phyloP scores from a whole-genome alignment of 78 protist species.

The Dictyostelium intermedium region DNA sequence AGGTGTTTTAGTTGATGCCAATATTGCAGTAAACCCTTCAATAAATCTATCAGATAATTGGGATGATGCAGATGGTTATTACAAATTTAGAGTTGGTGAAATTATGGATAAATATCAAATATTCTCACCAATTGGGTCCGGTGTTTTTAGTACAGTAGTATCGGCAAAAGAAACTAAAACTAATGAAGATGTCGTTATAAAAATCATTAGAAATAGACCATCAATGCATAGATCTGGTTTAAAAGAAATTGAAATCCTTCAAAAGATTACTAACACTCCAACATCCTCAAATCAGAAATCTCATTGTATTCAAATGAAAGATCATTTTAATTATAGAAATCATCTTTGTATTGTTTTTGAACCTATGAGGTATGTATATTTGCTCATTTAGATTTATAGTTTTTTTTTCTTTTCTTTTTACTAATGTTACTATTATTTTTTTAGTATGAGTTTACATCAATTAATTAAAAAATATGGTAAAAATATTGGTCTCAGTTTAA shows the following conservation, averaged over 20 bases:
- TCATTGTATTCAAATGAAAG: constrained; percentile 85
- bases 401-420: background rate
- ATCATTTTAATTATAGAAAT: constrained; percentile 76
- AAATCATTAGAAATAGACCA: constrained; percentile 87
- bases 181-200: constrained; percentile 90
- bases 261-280: constrained; percentile 54
- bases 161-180: constrained; percentile 82
- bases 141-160: constrained; percentile 93
- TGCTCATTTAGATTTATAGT: background rate
- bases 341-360: constrained; percentile 96
- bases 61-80: constrained; percentile 95
- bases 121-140: constrained; percentile 84
- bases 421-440: background rate
- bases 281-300: constrained; percentile 39
- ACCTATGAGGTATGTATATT: constrained; percentile 50
- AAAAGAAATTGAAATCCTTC: constrained; percentile 84
- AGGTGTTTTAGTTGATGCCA: background rate
- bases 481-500: constrained; percentile 84
- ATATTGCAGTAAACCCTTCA: background rate
- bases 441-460: constrained; percentile 89
- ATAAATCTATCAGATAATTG: constrained; percentile 82
- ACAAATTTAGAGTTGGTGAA: constrained; percentile 86
- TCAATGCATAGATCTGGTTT: constrained; percentile 87
- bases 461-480: constrained; percentile 85
- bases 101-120: constrained; percentile 82